Evolutionary conservation across 306 rosid species (phyloP).

Genomic region (Quercus engelmannii): DNA sequence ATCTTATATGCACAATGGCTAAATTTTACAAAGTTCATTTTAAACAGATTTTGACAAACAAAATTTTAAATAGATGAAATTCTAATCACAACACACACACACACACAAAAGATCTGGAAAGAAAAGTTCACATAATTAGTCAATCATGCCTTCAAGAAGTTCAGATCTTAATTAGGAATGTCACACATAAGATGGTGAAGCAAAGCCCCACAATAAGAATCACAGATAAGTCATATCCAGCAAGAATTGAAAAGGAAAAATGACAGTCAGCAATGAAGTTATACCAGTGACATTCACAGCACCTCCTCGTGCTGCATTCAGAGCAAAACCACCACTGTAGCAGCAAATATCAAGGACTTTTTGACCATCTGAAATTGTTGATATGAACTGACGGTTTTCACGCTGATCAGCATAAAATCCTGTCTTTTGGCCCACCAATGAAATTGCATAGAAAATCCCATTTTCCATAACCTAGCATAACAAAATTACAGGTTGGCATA

Average conservation of each 20-base stretch:
- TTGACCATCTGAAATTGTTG: constrained; percentile 61
- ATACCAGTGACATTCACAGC: constrained; percentile 81
- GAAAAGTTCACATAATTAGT: background rate
- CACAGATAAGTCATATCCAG: constrained; percentile 1
- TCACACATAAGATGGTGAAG: background rate
- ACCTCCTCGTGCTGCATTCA: constrained; percentile 78
- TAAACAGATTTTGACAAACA: background rate
- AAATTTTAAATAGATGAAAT: background rate
- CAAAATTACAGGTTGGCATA: constrained; percentile 8
- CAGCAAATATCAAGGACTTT: constrained; percentile 92
- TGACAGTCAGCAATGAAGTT: background rate
- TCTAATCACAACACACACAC: background rate
- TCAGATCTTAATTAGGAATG: background rate
- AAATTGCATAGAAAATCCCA: constrained; percentile 67
- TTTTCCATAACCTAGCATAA: constrained; percentile 66
- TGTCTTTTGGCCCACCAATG: constrained; percentile 90
- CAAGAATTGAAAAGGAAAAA: background rate
- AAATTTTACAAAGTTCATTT: background rate
- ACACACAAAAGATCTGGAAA: background rate
- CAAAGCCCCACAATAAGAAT: background rate
- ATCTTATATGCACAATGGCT: background rate
- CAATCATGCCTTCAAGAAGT: background rate
- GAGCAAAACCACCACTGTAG: constrained; percentile 91
- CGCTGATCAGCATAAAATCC: constrained; percentile 98
- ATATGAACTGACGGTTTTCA: constrained; percentile 77